phyloP scores from a whole-genome alignment of 345 rosid genomes.

The Microcos paniculata region DNA sequence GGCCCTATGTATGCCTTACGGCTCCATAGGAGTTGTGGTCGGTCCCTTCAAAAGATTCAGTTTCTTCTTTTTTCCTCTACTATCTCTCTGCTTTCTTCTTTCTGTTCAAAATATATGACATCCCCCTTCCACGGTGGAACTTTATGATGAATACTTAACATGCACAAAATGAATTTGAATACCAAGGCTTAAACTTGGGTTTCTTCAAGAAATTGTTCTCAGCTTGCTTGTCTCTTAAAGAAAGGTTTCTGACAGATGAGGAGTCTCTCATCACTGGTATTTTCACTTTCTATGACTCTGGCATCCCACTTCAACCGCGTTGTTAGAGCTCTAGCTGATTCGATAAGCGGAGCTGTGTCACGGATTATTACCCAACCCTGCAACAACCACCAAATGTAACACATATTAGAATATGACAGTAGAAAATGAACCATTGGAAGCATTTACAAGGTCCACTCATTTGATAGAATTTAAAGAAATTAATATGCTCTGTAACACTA shows the following conservation, averaged over 20 bases:
- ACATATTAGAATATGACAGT: not conserved
- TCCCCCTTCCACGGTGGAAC: constrained; percentile 25
- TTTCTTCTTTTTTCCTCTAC: constrained; percentile 30
- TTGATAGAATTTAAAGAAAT: not conserved
- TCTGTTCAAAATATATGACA: constrained; percentile 36
- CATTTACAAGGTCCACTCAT: not conserved
- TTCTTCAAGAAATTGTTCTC: constrained; percentile 12
- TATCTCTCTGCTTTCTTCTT: constrained; percentile 40
- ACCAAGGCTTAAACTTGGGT: constrained; percentile 16
- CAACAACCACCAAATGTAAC: constrained; percentile 16
- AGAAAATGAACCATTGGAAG: not conserved
- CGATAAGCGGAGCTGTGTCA: constrained; percentile 69
- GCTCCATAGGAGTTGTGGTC: constrained; percentile 43
- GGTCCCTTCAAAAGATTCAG: constrained; percentile 24
- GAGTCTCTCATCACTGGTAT: constrained; percentile 84
- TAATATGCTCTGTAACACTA: not conserved
- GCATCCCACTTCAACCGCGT: constrained; percentile 94
- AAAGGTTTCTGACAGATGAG: constrained; percentile 96
- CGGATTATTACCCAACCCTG: constrained; percentile 98
- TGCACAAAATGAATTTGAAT: constrained; percentile 35
- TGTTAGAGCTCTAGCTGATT: constrained; percentile 67
- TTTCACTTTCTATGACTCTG: constrained; percentile 75
- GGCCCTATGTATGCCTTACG: constrained; percentile 53
- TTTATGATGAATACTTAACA: constrained; percentile 31
- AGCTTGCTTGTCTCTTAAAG: constrained; percentile 60